Evolutionary conservation across 164 flowering plant species (phyloP).

Genomic region (Kalanchoe fedtschenkoi): DNA sequence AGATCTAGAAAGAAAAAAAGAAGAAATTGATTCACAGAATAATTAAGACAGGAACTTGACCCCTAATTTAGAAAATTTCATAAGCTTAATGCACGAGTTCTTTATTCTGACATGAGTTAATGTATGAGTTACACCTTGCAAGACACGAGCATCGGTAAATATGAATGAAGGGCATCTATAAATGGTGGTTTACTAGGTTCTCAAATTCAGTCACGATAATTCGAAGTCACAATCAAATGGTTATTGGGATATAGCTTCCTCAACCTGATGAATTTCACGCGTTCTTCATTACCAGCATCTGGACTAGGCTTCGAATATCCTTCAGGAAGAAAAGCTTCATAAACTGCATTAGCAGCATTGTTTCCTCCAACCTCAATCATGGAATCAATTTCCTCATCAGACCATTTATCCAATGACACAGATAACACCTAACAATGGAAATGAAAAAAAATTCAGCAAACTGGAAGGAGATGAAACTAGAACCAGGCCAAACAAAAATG

Average conservation of each 20-base stretch:
- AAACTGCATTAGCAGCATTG: constrained; percentile 45
- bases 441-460: not conserved
- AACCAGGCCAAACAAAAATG: not conserved
- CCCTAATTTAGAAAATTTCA: too few species aligned
- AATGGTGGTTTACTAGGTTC: not conserved
- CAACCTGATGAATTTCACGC: constrained; percentile 72
- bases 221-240: not conserved
- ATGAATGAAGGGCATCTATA: not conserved
- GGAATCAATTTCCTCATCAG: constrained; percentile 69
- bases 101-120: too few species aligned
- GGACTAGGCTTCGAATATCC: constrained; percentile 55
- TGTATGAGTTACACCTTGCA: too few species aligned
- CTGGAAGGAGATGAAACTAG: not conserved
- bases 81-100: too few species aligned
- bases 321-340: constrained; percentile 65
- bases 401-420: constrained; percentile 92
- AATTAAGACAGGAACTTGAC: too few species aligned
- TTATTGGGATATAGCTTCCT: not conserved
- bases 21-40: not conserved
- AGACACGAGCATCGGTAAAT: too few species aligned
- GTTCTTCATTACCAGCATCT: constrained; percentile 62
- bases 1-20: constrained; percentile 33
- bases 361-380: constrained; percentile 72
- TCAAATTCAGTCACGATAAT: not conserved
- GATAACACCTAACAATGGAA: constrained; percentile 56